These are phyloP conservation scores for Trypanosoma congolense DNA, from an alignment of 208 protist genomes.

Conservation along the genomic window DNA sequence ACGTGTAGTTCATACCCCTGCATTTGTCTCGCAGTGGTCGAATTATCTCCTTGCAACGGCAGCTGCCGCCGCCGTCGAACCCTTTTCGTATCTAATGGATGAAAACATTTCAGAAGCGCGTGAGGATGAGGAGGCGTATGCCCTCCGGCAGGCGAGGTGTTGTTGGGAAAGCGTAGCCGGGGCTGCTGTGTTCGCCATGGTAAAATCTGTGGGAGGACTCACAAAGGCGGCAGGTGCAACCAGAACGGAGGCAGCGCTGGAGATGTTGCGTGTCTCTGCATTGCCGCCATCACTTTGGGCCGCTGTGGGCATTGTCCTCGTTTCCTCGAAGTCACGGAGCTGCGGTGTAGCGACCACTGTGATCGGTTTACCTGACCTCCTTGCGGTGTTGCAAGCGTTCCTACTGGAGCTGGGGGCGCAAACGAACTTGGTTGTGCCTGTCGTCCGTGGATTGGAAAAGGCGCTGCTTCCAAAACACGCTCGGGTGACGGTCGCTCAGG, in stretches of 20 bases:
- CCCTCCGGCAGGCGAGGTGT: conserved; percentile 19
- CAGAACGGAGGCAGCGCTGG: conserved; percentile 12
- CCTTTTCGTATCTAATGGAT: neutral
- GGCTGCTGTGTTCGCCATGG: conserved; percentile 24
- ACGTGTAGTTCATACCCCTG: conserved; percentile 14
- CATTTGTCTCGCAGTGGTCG: conserved; percentile 28
- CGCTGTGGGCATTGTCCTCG: conserved; percentile 9
- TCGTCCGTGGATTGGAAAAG: conserved; percentile 16
- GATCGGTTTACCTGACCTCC: conserved; percentile 6
- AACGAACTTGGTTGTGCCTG: conserved; percentile 15
- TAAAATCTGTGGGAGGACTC: conserved; percentile 12
- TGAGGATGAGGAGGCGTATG: conserved; percentile 9
- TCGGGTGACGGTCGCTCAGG: conserved; percentile 6
- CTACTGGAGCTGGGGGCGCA: conserved; percentile 15
- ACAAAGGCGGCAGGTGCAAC: neutral
- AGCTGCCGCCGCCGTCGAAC: neutral
- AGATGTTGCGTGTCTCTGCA: conserved; percentile 8
- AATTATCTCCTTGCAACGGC: conserved; percentile 25
- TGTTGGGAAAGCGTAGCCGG: conserved; percentile 32
- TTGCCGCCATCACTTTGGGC: conserved; percentile 21
- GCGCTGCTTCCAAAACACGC: conserved; percentile 21
- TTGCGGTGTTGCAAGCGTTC: conserved; percentile 13
- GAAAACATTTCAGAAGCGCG: neutral
- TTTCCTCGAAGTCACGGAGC: conserved; percentile 1
- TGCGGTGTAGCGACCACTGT: conserved; percentile 10